Conservation (phyloP, 73 alveolate species). For the Paramecium primaurelia region DNA sequence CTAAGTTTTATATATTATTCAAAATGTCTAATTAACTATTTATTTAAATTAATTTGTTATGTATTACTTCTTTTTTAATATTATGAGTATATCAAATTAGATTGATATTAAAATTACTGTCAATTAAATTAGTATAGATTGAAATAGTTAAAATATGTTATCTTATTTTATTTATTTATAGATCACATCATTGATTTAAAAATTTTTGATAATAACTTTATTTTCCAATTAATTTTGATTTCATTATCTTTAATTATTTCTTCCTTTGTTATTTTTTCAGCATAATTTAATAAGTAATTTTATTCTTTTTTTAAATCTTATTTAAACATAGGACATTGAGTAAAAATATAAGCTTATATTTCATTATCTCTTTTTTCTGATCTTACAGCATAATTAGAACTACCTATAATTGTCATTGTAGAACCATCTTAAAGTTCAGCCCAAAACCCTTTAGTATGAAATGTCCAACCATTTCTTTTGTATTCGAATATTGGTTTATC, state of each 20-base stretch:
- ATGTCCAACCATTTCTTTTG: constrained; percentile 16
- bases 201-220: too few relatives aligned
- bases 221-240: constrained; percentile 10
- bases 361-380: constrained; percentile 41
- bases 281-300: background rate
- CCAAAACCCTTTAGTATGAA: constrained; percentile 46
- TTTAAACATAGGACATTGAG: constrained; percentile 15
- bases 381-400: constrained; percentile 41
- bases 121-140: background rate
- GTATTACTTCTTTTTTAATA: background rate
- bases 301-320: background rate
- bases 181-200: background rate
- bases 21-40: background rate
- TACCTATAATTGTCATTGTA: background rate
- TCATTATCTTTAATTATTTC: background rate
- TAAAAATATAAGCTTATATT: background rate
- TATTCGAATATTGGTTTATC: background rate
- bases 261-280: background rate
- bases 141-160: too few relatives aligned
- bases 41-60: background rate
- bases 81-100: background rate
- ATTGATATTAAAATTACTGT: background rate
- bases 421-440: constrained; percentile 25
- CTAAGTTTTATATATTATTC: background rate
- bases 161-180: background rate